These are phyloP conservation scores for Camillea tinctor DNA, from an alignment of 2,329 filamentous ascomycete genomes.

Conservation along the genomic window DNA sequence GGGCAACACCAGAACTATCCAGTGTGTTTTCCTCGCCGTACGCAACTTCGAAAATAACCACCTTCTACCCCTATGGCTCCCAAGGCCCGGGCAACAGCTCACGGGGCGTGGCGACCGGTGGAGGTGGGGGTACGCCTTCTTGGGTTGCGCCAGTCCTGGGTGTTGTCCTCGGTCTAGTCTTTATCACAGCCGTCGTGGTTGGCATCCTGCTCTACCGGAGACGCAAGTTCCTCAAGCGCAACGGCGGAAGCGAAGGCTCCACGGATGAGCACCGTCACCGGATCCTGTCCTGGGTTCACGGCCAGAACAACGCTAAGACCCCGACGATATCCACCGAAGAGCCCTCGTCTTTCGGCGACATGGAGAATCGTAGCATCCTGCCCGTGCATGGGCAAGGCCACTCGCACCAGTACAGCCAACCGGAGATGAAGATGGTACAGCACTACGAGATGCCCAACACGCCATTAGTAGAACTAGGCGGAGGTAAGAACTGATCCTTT, in stretches of 20 bases:
- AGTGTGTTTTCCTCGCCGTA: constrained; percentile 57
- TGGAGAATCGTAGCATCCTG: constrained; percentile 32
- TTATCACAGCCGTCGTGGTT: constrained; percentile 52
- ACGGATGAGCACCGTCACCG: constrained; percentile 47
- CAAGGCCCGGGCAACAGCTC: constrained; percentile 30
- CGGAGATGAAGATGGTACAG: constrained; percentile 12
- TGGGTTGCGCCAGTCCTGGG: constrained; percentile 64
- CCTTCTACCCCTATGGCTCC: constrained; percentile 59
- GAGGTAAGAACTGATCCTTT: constrained; percentile 37
- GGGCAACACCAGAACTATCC: constrained; percentile 48
- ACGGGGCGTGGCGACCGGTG: constrained; percentile 20
- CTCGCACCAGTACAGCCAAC: constrained; percentile 4
- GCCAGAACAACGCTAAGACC: constrained; percentile 43
- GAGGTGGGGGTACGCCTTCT: constrained; percentile 44
- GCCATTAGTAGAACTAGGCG: constrained; percentile 44
- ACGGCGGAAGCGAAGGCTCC: constrained; percentile 36
- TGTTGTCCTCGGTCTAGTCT: constrained; percentile 58
- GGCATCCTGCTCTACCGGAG: constrained; percentile 53
- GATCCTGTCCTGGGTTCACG: constrained; percentile 53
- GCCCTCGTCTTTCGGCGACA: constrained; percentile 38
- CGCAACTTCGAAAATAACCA: constrained; percentile 52
- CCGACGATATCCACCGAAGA: constrained; percentile 46
- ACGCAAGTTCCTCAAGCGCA: constrained; percentile 41
- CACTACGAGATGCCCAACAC: constrained; percentile 43
- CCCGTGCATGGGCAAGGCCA: constrained; percentile 15